A percentile compares a stretch with the other conserved stretches of the same genome.
Conservation (phyloP, 1,284 basidiomycete genomes). For the Hemileia vastatrix region DNA sequence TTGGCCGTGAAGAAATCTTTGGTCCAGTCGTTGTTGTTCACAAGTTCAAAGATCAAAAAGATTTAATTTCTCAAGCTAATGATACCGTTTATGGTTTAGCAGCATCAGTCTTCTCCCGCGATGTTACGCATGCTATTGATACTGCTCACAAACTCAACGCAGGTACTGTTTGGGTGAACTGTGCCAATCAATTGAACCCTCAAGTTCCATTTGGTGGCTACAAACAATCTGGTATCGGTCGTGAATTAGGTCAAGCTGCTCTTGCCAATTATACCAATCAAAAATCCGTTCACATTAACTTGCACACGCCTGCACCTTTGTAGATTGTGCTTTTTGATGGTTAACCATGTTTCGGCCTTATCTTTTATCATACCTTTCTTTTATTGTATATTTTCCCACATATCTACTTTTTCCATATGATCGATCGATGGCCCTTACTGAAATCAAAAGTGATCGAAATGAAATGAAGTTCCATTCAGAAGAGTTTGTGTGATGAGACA, state of each 20-base stretch:
- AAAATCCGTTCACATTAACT: too few relatives aligned
- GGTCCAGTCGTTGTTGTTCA: conserved; percentile 48
- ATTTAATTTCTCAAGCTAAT: conserved; percentile 64
- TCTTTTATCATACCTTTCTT: too few relatives aligned
- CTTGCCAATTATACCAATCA: conserved; percentile 44
- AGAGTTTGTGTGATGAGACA: too few relatives aligned
- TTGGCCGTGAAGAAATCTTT: conserved; percentile 66
- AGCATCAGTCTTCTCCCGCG: conserved; percentile 71
- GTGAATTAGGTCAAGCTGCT: conserved; percentile 50
- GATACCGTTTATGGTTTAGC: conserved; percentile 74
- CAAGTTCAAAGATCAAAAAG: conserved; percentile 59
- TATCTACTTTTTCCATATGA: too few relatives aligned
- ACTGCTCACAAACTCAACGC: conserved; percentile 69
- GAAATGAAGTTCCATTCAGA: too few relatives aligned
- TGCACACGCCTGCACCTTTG: too few relatives aligned
- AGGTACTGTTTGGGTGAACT: conserved; percentile 75
- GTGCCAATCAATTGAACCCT: conserved; percentile 57
- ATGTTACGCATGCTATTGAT: conserved; percentile 64
- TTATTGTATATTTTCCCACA: too few relatives aligned
- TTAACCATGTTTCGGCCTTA: too few relatives aligned
- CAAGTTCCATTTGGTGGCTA: conserved; percentile 75
- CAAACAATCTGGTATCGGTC: conserved; percentile 52
- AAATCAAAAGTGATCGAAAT: too few relatives aligned
- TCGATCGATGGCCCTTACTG: too few relatives aligned
- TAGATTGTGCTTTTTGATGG: too few relatives aligned